A percentile compares a stretch with the other conserved stretches of the same genome.
These are phyloP conservation scores for Talaromyces sp. DNA, from an alignment of 2,329 filamentous ascomycete species.

Conservation along the genomic window DNA sequence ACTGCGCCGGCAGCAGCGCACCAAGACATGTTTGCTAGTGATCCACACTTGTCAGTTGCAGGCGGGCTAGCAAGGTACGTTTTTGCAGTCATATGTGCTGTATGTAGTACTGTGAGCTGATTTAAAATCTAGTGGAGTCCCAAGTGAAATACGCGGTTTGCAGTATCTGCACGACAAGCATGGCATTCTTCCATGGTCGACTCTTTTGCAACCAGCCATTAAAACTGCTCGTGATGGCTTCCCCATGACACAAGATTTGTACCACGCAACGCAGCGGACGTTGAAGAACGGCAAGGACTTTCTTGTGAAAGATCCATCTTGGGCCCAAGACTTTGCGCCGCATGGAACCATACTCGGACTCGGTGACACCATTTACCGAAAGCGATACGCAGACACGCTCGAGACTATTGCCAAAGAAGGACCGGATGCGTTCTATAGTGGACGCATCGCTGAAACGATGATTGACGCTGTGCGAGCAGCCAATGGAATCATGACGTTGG, in stretches of 20 bases:
- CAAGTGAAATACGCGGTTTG: constrained; percentile 65
- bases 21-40: constrained; percentile 78
- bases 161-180: constrained; percentile 66
- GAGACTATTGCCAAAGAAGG: constrained; percentile 71
- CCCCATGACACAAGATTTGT: constrained; percentile 64
- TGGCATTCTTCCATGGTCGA: constrained; percentile 62
- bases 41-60: constrained; percentile 60
- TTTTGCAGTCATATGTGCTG: background rate
- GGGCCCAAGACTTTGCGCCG: constrained; percentile 84
- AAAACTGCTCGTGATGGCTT: constrained; percentile 71
- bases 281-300: constrained; percentile 55
- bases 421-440: constrained; percentile 67
- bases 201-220: constrained; percentile 69
- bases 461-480: constrained; percentile 61
- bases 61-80: constrained; percentile 63
- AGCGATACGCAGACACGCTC: constrained; percentile 74
- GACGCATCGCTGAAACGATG: constrained; percentile 67
- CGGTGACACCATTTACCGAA: constrained; percentile 74
- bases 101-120: background rate
- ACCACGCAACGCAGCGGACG: constrained; percentile 63
- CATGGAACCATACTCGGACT: constrained; percentile 67
- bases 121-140: constrained; percentile 43
- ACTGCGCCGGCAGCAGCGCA: constrained; percentile 75
- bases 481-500: constrained; percentile 81
- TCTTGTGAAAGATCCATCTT: constrained; percentile 67